Base-by-base conservation (phyloP, 495 filamentous ascomycete species). In the Trichocladium antarcticum region DNA sequence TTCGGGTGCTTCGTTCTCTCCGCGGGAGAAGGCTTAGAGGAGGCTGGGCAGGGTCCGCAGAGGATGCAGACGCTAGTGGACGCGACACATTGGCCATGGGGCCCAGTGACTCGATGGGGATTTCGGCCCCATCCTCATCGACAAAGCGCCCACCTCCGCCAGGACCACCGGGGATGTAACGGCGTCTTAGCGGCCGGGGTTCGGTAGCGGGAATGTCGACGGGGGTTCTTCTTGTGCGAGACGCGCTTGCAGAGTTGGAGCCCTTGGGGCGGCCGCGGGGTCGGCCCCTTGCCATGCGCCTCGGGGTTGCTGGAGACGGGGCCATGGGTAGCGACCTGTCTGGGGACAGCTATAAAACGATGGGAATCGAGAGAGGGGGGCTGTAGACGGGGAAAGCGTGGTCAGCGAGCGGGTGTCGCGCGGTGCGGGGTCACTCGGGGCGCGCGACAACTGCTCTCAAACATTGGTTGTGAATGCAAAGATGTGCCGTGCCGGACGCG, bases 131-230 rank as follows among this genome's bases (percentile, higher is more conserved):
- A 46, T 80, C 75, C 16, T 76, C 71, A 38, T 89, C 83, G 24
- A 85, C 70, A 55, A 85, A 89, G 52, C 87, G 71, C 20, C 84
- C 84, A 47, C 84, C 82, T 47, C 85, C 86, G n/a, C 84, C 83
- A 29, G 84, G 81, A 21, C 85, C 85, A 49, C 83, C 84, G 36
- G 87, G 84, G 28, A 88, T 73, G 61, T 89, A 90, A 48, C 68
- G 65, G 49, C 71, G 62, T 46, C 69, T 68, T 63, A 77, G 77
- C 0, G 59, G 61, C 12, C 74, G 71, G n/a, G 74, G 75, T 51
- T 78, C 75, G 1, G 72, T 72, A 16, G 71, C 71, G 19, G 68
- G 61, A 21, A 57, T 64, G 28, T 68, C 68, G 45, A 59, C 49
- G 12, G 51, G 61, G 17, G 52, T 44, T 41, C 69, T 61, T 37